Percentiles rank a stretch among this genome's conserved stretches.
These are phyloP conservation scores for Trypanosoma avium DNA, from an alignment of 208 protist genomes.

Conservation along the genomic window DNA sequence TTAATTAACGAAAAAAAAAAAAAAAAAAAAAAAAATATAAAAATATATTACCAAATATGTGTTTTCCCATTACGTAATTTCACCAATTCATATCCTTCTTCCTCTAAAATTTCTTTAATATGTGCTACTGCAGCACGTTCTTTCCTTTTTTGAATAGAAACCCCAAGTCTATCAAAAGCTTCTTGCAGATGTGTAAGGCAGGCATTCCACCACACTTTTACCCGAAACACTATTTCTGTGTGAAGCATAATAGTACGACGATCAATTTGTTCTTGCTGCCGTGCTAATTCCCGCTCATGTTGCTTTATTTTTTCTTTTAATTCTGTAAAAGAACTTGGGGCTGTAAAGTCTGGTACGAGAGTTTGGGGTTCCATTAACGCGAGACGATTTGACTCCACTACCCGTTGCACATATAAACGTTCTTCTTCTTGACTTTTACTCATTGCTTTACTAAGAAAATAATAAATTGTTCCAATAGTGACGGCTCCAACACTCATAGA, in stretches of 20 bases:
- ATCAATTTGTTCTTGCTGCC: conserved; percentile 37
- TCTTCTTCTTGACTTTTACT: conserved; percentile 53
- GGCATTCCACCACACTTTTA: conserved; percentile 87
- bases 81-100: conserved; percentile 62
- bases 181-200: conserved; percentile 70
- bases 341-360: conserved; percentile 56
- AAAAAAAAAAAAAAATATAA: neutral
- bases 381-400: conserved; percentile 50
- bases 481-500: conserved; percentile 63
- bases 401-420: conserved; percentile 32
- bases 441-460: conserved; percentile 75
- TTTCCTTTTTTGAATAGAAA: conserved; percentile 35
- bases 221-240: conserved; percentile 66
- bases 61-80: conserved; percentile 40
- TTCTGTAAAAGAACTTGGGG: conserved; percentile 78
- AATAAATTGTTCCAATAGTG: conserved; percentile 60
- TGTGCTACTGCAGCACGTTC: conserved; percentile 40
- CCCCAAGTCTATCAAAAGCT: conserved; percentile 38
- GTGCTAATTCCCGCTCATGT: conserved; percentile 48
- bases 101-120: conserved; percentile 52
- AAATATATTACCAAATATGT: conserved; percentile 20
- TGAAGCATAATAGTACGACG: conserved; percentile 61
- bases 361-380: conserved; percentile 44
- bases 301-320: conserved; percentile 65
- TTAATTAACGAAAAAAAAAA: neutral